These are phyloP conservation scores for Cucumis hystrix DNA, from an alignment of 306 rosid species.

Conservation along the genomic window DNA sequence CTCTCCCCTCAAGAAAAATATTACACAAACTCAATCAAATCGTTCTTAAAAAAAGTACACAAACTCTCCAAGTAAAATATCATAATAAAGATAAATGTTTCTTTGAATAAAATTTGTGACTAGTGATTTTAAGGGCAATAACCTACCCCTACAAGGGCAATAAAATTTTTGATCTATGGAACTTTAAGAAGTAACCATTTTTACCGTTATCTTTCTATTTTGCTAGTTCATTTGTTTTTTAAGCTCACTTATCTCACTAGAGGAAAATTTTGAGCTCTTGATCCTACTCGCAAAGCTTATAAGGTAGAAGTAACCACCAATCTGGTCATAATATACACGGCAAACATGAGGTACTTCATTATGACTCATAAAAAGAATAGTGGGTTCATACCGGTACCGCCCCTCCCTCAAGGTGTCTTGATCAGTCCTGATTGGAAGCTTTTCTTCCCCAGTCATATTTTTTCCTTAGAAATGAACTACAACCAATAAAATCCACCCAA, in stretches of 20 bases:
- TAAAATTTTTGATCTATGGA: not conserved
- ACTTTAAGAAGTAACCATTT: not conserved
- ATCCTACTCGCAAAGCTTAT: no score
- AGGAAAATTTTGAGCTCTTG: no score
- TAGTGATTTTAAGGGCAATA: no score
- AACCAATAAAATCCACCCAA: no score
- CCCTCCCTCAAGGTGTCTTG: conserved; percentile 86
- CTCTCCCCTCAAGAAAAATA: no score
- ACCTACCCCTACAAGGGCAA: not conserved
- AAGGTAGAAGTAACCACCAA: not conserved
- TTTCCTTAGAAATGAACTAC: conserved; percentile 66
- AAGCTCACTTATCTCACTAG: no score
- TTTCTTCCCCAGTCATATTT: conserved; percentile 31
- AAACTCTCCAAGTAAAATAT: no score
- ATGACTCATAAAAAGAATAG: not conserved
- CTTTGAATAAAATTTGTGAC: no score
- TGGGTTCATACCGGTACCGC: conserved; percentile 43
- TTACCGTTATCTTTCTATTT: not conserved
- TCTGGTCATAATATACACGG: not conserved
- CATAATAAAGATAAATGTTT: no score
- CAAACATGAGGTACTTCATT: not conserved
- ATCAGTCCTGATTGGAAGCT: conserved; percentile 78
- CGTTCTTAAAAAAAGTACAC: no score
- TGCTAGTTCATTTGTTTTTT: no score
- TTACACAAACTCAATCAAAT: no score